A percentile compares a stretch with the other conserved stretches of the same genome.
Conservation (phyloP, 768 basidiomycete species). For the Amanita phalloides region DNA sequence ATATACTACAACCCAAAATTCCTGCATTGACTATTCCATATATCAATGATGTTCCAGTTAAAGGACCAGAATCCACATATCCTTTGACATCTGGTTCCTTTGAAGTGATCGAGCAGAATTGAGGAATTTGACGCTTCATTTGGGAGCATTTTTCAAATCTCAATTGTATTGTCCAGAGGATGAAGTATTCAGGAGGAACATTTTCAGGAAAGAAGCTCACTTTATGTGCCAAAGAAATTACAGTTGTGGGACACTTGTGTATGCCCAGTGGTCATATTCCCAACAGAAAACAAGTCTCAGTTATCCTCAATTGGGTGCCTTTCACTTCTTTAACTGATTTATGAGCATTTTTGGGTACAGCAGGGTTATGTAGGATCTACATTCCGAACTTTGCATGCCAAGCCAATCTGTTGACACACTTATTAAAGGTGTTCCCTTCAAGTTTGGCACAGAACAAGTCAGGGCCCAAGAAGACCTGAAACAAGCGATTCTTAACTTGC, state of each 20-base stretch:
- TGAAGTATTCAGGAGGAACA: conserved; percentile 19
- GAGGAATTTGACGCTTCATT: background rate
- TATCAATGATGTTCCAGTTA: background rate
- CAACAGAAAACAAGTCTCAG: conserved; percentile 13
- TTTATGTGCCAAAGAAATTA: conserved; percentile 9
- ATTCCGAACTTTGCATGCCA: conserved; percentile 17
- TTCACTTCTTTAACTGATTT: conserved; percentile 14
- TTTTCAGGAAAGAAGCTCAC: conserved; percentile 14
- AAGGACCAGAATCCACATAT: background rate
- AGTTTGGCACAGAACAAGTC: conserved; percentile 18
- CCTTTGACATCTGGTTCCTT: background rate
- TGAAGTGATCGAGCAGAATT: background rate
- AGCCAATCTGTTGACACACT: conserved; percentile 13
- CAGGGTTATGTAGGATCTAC: conserved; percentile 18
- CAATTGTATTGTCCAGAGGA: conserved; percentile 21
- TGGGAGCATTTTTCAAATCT: conserved; percentile 26
- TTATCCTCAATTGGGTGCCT: conserved; percentile 17
- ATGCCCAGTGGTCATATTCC: no score
- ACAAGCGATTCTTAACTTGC: conserved; percentile 9
- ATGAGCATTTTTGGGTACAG: conserved; percentile 19
- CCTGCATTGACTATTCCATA: no score
- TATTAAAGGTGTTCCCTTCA: conserved; percentile 18
- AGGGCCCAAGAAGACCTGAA: no score
- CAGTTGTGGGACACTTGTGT: conserved; percentile 24
- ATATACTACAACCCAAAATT: no score